Percentiles rank a stretch among this genome's conserved stretches.
Conservation (phyloP, 2,329 filamentous ascomycete genomes). For the Aspergillus puulaauensis region DNA sequence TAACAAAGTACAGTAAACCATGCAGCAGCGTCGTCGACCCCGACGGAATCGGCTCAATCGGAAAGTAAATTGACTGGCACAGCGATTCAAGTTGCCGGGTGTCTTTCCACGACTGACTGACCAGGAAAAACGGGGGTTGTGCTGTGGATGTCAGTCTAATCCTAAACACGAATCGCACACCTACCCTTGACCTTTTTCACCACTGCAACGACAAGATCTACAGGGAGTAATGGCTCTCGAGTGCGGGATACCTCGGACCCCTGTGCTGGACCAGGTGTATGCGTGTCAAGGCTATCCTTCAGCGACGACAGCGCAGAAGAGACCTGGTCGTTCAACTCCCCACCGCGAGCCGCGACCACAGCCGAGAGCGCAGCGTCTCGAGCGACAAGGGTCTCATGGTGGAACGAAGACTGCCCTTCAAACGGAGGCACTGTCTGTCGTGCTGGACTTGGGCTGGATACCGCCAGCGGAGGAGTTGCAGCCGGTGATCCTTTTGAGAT, state of each 20-base stretch:
- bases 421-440: conserved; percentile 21
- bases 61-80: conserved; percentile 25
- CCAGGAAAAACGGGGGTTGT: conserved; percentile 26
- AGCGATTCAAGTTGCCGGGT: conserved; percentile 18
- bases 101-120: conserved; percentile 27
- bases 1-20: conserved; percentile 25
- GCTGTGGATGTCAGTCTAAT: conserved; percentile 9
- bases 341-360: conserved; percentile 10
- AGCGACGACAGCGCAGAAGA: conserved; percentile 20
- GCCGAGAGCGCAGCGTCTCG: conserved; percentile 25
- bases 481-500: conserved; percentile 7
- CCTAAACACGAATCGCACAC: neutral
- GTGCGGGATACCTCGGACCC: neutral
- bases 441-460: conserved; percentile 12
- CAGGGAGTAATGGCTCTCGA: conserved; percentile 16
- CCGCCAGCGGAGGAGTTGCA: neutral
- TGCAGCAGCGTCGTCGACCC: conserved; percentile 23
- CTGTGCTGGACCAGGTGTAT: neutral
- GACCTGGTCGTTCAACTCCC: conserved; percentile 18
- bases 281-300: conserved; percentile 18
- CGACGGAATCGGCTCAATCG: conserved; percentile 19
- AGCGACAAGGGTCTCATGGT: conserved; percentile 23
- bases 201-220: conserved; percentile 20
- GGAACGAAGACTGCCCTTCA: conserved; percentile 26
- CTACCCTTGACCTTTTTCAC: conserved; percentile 23